Evolutionary conservation across 495 filamentous ascomycete genomes (phyloP).

Genomic region (Penicillium coprophilum): DNA sequence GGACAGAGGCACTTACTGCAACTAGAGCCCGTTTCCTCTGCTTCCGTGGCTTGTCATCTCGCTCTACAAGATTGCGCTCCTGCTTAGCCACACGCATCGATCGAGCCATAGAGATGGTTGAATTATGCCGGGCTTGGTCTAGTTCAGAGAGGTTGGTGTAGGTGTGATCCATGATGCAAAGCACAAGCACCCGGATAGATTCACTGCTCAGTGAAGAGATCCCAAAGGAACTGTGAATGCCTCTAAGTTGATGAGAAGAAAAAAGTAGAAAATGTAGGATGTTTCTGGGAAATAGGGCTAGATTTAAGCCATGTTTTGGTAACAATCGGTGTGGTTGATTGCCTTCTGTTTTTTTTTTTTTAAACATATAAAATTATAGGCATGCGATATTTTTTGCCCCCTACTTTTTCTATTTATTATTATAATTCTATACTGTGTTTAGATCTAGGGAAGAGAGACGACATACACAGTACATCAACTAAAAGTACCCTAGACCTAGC

Average conservation of each 20-base stretch:
- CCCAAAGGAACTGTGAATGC: neutral
- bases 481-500: slow-evolving; percentile 13
- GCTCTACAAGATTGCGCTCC: slow-evolving; percentile 30
- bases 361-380: neutral
- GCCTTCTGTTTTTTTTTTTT: neutral
- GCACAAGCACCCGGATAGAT: neutral
- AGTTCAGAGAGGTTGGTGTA: slow-evolving; percentile 34
- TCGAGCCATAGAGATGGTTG: slow-evolving; percentile 29
- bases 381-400: slow-evolving; percentile 9
- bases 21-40: slow-evolving; percentile 60
- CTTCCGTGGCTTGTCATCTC: slow-evolving; percentile 37
- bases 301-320: slow-evolving; percentile 33
- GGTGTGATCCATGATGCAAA: slow-evolving; percentile 31
- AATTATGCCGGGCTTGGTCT: slow-evolving; percentile 20
- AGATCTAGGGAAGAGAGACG: neutral
- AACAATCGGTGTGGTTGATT: slow-evolving; percentile 32
- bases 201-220: neutral
- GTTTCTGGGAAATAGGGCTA: slow-evolving; percentile 30
- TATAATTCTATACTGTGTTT: slow-evolving; percentile 4
- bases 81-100: slow-evolving; percentile 29
- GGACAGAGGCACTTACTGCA: slow-evolving; percentile 55
- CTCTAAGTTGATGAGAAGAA: slow-evolving; percentile 11
- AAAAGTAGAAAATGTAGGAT: slow-evolving; percentile 18
- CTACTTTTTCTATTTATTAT: slow-evolving; percentile 2
- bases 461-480: neutral